Evolutionary conservation across 1,284 basidiomycete genomes (phyloP), one percentile per base, ranked within the genome.

Genomic region (Pisolithus thermaeus): DNA sequence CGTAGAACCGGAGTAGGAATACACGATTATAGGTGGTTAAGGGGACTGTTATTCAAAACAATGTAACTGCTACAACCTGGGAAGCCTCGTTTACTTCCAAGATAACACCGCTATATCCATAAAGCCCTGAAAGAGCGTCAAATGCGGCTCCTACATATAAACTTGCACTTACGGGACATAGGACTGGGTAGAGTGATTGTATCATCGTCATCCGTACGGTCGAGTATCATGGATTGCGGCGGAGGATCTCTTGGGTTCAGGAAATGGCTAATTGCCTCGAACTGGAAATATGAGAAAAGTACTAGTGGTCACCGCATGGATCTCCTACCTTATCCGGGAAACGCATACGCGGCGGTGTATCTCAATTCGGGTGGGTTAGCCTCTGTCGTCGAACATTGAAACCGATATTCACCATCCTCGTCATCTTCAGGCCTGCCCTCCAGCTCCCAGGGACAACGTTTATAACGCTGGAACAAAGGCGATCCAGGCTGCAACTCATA

Each of bases 381-480:
- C 45, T 23, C 32, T 16, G 32, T 35, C 32, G 14, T 35, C 37
- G 8, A n/a, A n/a, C 11, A 47, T 35, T 23, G 12, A 44, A 35
- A 16, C 18, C 23, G 40, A 51, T 38, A 62, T 64, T 53, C 53
- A 84, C 84, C 84, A 64, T 87, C 84, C 70, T 88, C 83, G 51
- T 88, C 83, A 52, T 90, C 87, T 68, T 88, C 86, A 27, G 83
- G 81, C 51, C 69, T 73, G 8, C 81, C 83, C 63, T 86, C 80
- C 30, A 95, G 78, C 59, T 86, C 81, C 92, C 92, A 95, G 36
- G 86, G 87, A 68, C 92, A 94, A 18, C 91, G 83, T 61, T 92
- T 90, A 62, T 93, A 92, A 20, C 85, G 78, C 64, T 94, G 92
- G 63, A 95, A 95, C 38, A 91, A 69, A 1, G 91, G 85, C 1